These are phyloP conservation scores for Eucalyptus curtisii DNA, from an alignment of 345 rosid species.

Conservation along the genomic window DNA sequence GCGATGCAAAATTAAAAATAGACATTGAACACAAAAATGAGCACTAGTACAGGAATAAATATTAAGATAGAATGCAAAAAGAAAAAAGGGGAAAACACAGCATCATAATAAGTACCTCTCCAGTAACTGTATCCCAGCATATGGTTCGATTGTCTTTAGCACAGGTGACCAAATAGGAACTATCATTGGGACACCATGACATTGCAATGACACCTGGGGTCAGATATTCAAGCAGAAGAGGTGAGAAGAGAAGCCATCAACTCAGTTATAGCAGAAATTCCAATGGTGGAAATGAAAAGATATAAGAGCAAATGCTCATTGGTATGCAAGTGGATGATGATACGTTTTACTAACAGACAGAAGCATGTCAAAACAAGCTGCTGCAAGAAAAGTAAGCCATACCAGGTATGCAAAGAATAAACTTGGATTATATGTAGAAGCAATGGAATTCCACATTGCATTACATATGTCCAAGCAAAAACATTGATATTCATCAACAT, in stretches of 20 bases:
- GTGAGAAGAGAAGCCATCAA: not conserved
- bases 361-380: not conserved
- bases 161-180: conserved; percentile 92
- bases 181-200: conserved; percentile 97
- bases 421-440: not conserved
- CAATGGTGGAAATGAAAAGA: not conserved
- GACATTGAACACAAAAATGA: not conserved
- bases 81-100: not conserved
- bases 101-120: conserved; percentile 41
- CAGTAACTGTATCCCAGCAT: conserved; percentile 93
- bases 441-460: not conserved
- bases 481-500: not conserved
- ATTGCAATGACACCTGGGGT: conserved; percentile 92
- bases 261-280: not conserved
- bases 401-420: not conserved
- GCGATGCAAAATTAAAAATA: not conserved
- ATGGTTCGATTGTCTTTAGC: conserved; percentile 96
- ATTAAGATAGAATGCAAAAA: not conserved
- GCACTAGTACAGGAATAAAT: not conserved
- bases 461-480: not conserved
- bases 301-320: not conserved
- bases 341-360: not conserved
- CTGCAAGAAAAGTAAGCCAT: not conserved
- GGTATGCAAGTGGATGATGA: not conserved
- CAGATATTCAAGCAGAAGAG: not conserved